Percentiles rank a stretch among this genome's conserved stretches.
Conservation (phyloP, 768 basidiomycete species). For the Hydnum rufescens region DNA sequence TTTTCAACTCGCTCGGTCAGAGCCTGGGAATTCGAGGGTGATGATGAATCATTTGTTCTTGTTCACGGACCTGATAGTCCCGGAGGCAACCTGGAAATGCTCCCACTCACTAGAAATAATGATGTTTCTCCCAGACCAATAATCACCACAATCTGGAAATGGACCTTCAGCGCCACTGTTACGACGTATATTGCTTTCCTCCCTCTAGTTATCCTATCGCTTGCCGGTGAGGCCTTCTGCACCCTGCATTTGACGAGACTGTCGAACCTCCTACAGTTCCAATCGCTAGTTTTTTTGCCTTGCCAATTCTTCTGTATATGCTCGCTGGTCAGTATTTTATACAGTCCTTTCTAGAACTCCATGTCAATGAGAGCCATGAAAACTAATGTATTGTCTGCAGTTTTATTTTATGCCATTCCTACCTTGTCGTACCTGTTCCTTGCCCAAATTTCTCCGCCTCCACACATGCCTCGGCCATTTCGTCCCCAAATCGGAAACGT, state of each 20-base stretch:
- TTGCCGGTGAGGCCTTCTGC: neutral
- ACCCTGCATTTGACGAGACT: neutral
- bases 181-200: neutral
- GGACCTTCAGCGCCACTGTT: neutral
- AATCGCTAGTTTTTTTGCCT: neutral
- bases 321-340: neutral
- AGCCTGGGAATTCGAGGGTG: no score
- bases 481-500: constrained; percentile 4
- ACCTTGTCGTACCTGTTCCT: constrained; percentile 6
- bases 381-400: neutral
- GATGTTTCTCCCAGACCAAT: no score
- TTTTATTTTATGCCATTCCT: constrained; percentile 5
- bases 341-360: no score
- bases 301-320: neutral
- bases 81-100: no score
- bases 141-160: neutral
- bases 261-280: neutral
- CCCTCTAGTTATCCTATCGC: neutral
- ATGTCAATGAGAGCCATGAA: neutral
- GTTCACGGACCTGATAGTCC: no score
- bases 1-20: no score
- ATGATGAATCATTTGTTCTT: no score
- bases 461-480: constrained; percentile 3
- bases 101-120: no score
- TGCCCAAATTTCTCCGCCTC: constrained; percentile 9